These are phyloP conservation scores for Aspergillus funiculosus DNA, from an alignment of 495 filamentous ascomycete genomes.

Conservation along the genomic window DNA sequence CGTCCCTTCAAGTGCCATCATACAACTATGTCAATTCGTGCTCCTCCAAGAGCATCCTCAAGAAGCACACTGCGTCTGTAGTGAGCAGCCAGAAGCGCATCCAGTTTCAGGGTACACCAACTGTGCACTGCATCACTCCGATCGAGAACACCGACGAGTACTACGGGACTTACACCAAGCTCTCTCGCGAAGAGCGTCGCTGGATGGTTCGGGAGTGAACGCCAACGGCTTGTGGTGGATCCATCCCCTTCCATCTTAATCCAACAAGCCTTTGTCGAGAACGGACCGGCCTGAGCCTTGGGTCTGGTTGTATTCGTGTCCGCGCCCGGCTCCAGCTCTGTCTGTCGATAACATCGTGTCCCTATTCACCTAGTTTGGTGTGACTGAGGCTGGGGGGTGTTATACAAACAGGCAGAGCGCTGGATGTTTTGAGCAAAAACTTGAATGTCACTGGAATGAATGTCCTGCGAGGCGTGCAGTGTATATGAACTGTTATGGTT, in stretches of 20 bases:
- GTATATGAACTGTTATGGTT: conserved; percentile 28
- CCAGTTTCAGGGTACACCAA: conserved; percentile 43
- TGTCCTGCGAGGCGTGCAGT: conserved; percentile 9
- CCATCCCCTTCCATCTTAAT: neutral
- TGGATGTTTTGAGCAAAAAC: conserved; percentile 3
- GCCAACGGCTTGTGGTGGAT: neutral
- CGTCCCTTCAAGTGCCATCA: conserved; percentile 35
- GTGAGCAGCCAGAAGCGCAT: conserved; percentile 36
- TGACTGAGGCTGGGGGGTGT: no score
- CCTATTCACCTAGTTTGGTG: neutral
- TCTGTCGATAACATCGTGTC: neutral
- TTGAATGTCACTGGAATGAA: conserved; percentile 3
- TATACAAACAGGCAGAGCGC: no score
- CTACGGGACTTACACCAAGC: conserved; percentile 47
- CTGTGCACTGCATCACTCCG: conserved; percentile 47
- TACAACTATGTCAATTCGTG: conserved; percentile 45
- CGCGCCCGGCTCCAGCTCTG: conserved; percentile 5
- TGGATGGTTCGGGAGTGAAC: conserved; percentile 39
- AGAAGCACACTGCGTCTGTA: conserved; percentile 30
- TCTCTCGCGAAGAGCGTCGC: conserved; percentile 46
- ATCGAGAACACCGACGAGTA: conserved; percentile 50
- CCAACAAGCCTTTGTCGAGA: neutral
- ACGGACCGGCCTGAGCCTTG: neutral
- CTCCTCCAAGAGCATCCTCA: conserved; percentile 48
- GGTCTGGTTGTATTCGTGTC: neutral